phyloP scores from a whole-genome alignment of 108 stramenopile species.

The Nannochloropsis oceanica region DNA sequence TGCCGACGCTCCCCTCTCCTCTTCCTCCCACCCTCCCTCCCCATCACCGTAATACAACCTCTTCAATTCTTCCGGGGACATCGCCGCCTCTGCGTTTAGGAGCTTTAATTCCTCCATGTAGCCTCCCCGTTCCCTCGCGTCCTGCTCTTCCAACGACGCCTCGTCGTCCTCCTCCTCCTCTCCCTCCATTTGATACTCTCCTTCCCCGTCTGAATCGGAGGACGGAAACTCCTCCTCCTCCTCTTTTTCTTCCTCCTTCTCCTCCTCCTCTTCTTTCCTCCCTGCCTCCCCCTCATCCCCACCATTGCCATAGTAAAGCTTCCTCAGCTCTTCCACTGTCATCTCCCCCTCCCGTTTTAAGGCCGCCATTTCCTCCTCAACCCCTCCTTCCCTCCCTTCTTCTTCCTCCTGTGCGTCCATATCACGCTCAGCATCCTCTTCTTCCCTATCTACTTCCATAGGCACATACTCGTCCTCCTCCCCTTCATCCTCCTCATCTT shows the following conservation, averaged over 20 bases:
- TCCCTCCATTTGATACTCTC: not conserved
- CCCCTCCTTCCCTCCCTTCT: not conserved
- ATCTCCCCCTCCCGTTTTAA: constrained; percentile 31
- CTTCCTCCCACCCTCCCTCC: not conserved
- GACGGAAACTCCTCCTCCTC: constrained; percentile 25
- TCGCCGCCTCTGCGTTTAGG: not conserved
- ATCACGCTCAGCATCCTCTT: not conserved
- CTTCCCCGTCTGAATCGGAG: constrained; percentile 15
- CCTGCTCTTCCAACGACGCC: constrained; percentile 6
- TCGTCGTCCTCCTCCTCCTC: not conserved
- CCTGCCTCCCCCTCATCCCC: constrained; percentile 10
- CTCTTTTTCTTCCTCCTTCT: constrained; percentile 34
- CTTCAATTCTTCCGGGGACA: not conserved
- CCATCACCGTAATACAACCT: not conserved
- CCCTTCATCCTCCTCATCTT: not conserved
- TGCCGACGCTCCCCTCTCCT: constrained; percentile 35
- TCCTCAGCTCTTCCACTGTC: constrained; percentile 31
- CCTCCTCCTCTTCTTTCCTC: not conserved
- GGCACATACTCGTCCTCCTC: not conserved
- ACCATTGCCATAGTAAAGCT: not conserved
- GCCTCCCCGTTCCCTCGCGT: not conserved
- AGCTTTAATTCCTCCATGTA: not conserved
- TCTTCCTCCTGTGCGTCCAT: constrained; percentile 14
- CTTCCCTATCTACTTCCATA: not conserved
- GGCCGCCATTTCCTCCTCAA: too few relatives aligned